Base-by-base conservation (phyloP, 352 stramenopile species). In the Globisporangium iwayamae region DNA sequence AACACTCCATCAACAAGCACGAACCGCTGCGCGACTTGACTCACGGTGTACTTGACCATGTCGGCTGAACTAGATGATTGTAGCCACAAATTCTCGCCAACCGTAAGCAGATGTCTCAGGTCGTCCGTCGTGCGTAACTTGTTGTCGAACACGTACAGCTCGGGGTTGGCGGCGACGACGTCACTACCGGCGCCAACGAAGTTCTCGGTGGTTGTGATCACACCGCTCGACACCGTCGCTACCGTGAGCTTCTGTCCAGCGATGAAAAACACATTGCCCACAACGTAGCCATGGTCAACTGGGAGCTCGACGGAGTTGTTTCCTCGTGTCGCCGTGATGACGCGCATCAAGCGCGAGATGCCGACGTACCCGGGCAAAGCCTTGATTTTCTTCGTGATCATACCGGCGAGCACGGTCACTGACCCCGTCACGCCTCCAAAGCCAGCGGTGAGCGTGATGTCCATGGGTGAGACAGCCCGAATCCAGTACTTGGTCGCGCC, bases 71-170 rank as follows among this genome's bases (percentile, higher is more conserved):
- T 56, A 2, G 63, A 76, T n/a, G 63, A 76, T 16, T 67, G 72
- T 16, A 91, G 65, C 83, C 85, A 94, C 36, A 92, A 30, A 28
- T 83, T 60, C 53, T 93, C 82, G 14, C 56, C 66, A 14, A 60
- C 48, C 8, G 53, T 2, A 1, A 93, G 53, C 0, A 87, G 48
- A 0, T 58, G 45, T 0, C 56, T 76, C 39, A 92, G 46, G 45
- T 90, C 74, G 9, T 79, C 76, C 3, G 83, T 91, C 18, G 85
- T 90, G 6, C 73, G 76, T 1, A 92, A 60, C 43, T 61, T 75
- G 38, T 92, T 90, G 55, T 92, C 81, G 39, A 86, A 90, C 0
- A 89, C 45, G 46, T 77, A 84, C 16, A 80, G 56, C 45, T 66
- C 51, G 0, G 81, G 81, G 30, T 16, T 63, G 14, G 67, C 74